These are phyloP conservation scores for Castanospermum australe DNA, from an alignment of 306 rosid species.

Conservation along the genomic window DNA sequence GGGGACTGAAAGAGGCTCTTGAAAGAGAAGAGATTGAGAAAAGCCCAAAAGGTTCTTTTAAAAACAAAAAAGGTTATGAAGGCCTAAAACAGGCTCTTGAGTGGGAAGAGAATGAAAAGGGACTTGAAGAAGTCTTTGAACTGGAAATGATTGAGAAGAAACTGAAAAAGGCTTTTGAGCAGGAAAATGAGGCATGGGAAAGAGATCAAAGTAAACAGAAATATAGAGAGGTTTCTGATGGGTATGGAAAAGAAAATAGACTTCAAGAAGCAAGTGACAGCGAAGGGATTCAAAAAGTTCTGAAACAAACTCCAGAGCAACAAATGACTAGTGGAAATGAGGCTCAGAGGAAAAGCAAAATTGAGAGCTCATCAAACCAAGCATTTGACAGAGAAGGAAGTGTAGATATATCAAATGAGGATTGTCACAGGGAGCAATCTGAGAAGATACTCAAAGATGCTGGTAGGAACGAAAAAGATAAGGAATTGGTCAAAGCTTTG, in stretches of 20 bases:
- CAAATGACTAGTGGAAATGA: conserved; percentile 27
- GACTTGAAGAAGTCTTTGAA: conserved; percentile 37
- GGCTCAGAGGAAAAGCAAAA: conserved; percentile 31
- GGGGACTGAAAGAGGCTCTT: conserved; percentile 37
- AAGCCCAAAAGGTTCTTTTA: conserved; percentile 28
- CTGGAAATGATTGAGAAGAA: conserved; percentile 41
- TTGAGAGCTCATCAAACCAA: conserved; percentile 21
- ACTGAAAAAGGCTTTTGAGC: conserved; percentile 21
- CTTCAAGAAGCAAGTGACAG: conserved; percentile 19
- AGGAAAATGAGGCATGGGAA: conserved; percentile 16
- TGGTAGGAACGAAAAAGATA: conserved; percentile 14
- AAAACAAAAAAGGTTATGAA: conserved; percentile 34
- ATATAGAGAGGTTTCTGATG: conserved; percentile 23
- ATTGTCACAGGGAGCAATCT: conserved; percentile 24
- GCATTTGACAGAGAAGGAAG: conserved; percentile 36
- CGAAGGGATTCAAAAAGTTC: conserved; percentile 17
- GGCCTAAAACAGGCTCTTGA: conserved; percentile 32
- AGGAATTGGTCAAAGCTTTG: conserved; percentile 28
- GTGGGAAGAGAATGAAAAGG: conserved; percentile 44
- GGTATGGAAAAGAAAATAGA: conserved; percentile 35
- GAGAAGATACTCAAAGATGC: conserved; percentile 31
- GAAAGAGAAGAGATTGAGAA: conserved; percentile 42
- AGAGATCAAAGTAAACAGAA: conserved; percentile 37
- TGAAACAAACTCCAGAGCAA: conserved; percentile 30
- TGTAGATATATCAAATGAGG: conserved; percentile 31